Base-by-base conservation (phyloP, 179 eudicot species). In the Vitellaria paradoxa region DNA sequence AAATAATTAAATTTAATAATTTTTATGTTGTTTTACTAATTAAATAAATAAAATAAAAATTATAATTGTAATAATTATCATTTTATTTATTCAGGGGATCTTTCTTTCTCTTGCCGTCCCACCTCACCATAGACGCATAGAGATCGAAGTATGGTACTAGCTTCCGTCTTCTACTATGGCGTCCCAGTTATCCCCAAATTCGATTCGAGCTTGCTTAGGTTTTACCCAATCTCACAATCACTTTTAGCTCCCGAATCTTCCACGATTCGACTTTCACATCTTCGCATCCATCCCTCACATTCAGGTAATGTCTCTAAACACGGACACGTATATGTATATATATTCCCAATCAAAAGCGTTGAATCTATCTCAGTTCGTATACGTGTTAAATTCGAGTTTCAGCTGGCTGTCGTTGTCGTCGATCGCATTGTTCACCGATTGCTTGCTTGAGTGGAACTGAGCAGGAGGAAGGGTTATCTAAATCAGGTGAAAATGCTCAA, bases 391-490 rank as follows among this genome's bases (percentile, higher is more conserved):
- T 49, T 61, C 5, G 46, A 53, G 13, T 77, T 81, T 78, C 86
- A 89, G 91, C 26, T 26, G 70, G 68, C 60, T 67, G 75, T 20
- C 56, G 71, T 52, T 59, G 12, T 70, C 68, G 80, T 67, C 76
- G 76, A 47, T 30, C 46, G 45, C 74, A 63, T 77, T 52, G 56
- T 23, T 67, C 81, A 17, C 73, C 76, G 10, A n/a, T 82, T 50
- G 80, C 79, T 45, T 82, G 75, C 70, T 84, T 91, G 0, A 88
- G 87, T 77, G 77, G 78, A 50, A 85, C 85, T 42, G 86, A 85
- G 53, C 90, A 87, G 72, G 91, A 88, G 73, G 92, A 88, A 65
- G 90, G 70, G 77, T 80, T 86, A 21, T 85, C 89, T 53, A 60
- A 76, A 61, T 87, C 91, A 83, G 91, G 92, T 90, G 68, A 26